Base-by-base conservation (phyloP, 1,284 basidiomycete species). In the Irpex rosettiformis region DNA sequence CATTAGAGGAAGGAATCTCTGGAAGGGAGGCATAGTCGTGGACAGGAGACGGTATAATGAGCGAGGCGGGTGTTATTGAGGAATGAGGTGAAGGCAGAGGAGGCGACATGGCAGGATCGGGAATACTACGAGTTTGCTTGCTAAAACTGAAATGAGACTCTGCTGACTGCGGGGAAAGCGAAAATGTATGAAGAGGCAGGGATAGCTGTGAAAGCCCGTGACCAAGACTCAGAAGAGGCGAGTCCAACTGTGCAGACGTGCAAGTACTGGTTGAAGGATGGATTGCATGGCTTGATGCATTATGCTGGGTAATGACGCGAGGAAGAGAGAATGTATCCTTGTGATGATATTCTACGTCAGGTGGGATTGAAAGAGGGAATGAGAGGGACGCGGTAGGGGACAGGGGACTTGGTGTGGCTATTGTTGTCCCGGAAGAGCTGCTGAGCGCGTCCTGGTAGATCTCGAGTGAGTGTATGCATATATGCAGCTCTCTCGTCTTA, bases 171-270 rank as follows among this genome's bases (percentile, higher is more conserved):
- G 60, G 62, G 11, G 62, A 64, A 21, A 60, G 51, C 13, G 61
- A 52, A n/a, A 62, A 55, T 10, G 57, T 54, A 22, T 62, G 57
- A 13, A 61, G 55, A 5, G 66, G 64, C 6, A 66, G 56, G 18
- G 61, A 59, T 5, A 68, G 61, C 2, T 65, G 65, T 40, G 64
- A 56, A 30, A 67, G 62, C 18, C 62, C 61, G 27, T 64, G 60
- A 4, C 61, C 52, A 40, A 64, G 63, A 45, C 56, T 65, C 5
- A 62, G 54, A 29, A 66, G 64, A 6, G 65, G 67, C 3, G 61
- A 58, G 40, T 67, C 65, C 18, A 65, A 58, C 27, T 65, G 62
- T 29, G 29, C 30, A 37, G 52, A 33, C 18, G 24, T 42, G 30
- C 18, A 21, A 51, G 24, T 25, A 51, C 22, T 28, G 48, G 10